phyloP scores from a whole-genome alignment of 257 asterid genomes.

The Solanum habrochaites region DNA sequence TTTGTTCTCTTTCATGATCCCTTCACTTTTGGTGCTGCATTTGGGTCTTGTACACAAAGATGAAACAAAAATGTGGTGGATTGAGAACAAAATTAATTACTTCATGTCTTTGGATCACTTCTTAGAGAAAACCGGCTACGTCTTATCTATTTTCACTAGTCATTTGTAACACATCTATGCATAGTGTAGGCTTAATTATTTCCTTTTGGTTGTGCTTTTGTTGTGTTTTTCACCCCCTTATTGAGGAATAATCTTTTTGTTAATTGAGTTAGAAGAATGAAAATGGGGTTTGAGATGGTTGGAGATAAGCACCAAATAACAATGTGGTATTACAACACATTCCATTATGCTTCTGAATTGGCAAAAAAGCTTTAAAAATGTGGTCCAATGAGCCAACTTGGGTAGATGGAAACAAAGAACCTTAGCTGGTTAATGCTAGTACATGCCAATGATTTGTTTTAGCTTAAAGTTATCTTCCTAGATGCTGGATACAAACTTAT shows the following conservation, averaged over 20 bases:
- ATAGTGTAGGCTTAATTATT: background rate
- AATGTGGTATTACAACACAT: background rate
- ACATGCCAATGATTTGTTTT: background rate
- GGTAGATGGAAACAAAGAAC: background rate
- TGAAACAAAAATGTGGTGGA: background rate
- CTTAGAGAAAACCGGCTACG: background rate
- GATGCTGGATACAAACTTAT: background rate
- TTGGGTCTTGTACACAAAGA: background rate
- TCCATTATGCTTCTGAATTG: background rate
- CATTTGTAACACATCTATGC: background rate
- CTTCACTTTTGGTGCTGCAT: background rate
- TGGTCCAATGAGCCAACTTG: slow-evolving; percentile 9
- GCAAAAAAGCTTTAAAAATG: background rate
- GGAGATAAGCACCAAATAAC: background rate
- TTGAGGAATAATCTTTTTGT: background rate
- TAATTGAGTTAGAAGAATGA: background rate
- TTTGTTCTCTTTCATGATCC: background rate
- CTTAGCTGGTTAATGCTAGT: slow-evolving; percentile 1
- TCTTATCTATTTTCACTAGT: background rate
- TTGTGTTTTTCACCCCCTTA: background rate
- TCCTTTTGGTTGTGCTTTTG: background rate
- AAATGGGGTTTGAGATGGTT: background rate
- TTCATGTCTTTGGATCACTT: background rate
- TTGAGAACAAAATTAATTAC: background rate
- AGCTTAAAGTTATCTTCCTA: background rate